phyloP scores from a whole-genome alignment of 2,329 filamentous ascomycete species.

The Neofusicoccum ribis region DNA sequence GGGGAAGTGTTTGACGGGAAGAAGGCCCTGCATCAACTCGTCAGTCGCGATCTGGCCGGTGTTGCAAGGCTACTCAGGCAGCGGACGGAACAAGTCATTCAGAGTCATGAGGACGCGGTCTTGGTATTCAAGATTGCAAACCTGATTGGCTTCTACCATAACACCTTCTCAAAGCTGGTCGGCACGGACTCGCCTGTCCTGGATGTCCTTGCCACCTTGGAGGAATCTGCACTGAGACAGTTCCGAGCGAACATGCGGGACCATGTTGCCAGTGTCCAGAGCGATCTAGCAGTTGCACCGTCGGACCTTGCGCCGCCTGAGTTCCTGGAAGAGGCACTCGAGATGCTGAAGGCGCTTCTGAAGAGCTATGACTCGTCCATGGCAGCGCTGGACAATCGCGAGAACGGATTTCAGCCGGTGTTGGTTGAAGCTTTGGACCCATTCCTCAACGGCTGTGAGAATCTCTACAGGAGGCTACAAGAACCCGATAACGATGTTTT shows the following conservation, averaged over 20 bases:
- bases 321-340: constrained; percentile 78
- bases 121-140: constrained; percentile 88
- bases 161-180: constrained; percentile 80
- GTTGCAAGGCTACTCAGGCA: constrained; percentile 84
- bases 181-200: constrained; percentile 68
- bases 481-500: constrained; percentile 67
- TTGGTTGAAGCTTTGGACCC: constrained; percentile 81
- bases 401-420: constrained; percentile 72
- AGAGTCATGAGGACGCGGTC: constrained; percentile 87
- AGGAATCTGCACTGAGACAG: constrained; percentile 75
- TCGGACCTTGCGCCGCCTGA: constrained; percentile 74
- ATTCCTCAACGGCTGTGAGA: constrained; percentile 74
- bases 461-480: constrained; percentile 63
- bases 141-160: constrained; percentile 82
- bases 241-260: constrained; percentile 82
- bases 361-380: constrained; percentile 85
- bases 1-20: constrained; percentile 71
- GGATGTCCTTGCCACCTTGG: constrained; percentile 66
- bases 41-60: constrained; percentile 80
- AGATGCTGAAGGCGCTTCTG: constrained; percentile 75
- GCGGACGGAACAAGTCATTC: constrained; percentile 85
- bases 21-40: constrained; percentile 79
- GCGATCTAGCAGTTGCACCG: constrained; percentile 68
- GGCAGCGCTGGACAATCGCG: constrained; percentile 54
- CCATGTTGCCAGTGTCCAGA: constrained; percentile 72